phyloP scores from a whole-genome alignment of 2,329 filamentous ascomycete genomes.

The Phialophora verrucosa region DNA sequence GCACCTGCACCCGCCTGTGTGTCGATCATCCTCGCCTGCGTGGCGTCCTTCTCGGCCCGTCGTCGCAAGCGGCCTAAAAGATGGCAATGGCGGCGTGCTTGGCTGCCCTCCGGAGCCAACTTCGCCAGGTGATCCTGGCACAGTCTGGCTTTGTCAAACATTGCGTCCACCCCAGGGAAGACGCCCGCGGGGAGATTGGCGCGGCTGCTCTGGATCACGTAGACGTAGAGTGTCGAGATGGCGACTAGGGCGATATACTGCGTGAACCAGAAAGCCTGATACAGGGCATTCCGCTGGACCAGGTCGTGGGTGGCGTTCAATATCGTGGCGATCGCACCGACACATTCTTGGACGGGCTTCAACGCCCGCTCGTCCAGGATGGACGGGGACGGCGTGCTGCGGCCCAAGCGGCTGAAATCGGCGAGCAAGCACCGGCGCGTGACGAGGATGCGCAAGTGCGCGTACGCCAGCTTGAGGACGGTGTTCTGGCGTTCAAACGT shows the following conservation, averaged over 20 bases:
- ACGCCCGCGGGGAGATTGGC: constrained; percentile 22
- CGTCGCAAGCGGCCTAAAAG: constrained; percentile 30
- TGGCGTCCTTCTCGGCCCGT: constrained; percentile 33
- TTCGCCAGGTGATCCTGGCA: constrained; percentile 33
- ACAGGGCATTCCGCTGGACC: constrained; percentile 35
- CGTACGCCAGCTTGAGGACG: constrained; percentile 41
- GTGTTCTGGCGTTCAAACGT: constrained; percentile 42
- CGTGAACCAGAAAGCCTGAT: constrained; percentile 43
- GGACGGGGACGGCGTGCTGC: constrained; percentile 7
- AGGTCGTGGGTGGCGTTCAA: constrained; percentile 37
- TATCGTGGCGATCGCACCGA: constrained; percentile 37
- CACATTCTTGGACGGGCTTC: constrained; percentile 38
- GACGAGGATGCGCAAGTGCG: constrained; percentile 41
- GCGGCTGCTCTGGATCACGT: constrained; percentile 35
- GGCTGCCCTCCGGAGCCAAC: constrained; percentile 35
- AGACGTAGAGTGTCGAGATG: constrained; percentile 38
- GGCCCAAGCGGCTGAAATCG: constrained; percentile 31
- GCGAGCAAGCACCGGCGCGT: constrained; percentile 40
- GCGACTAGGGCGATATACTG: constrained; percentile 40
- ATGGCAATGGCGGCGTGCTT: constrained; percentile 33
- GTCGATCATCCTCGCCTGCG: constrained; percentile 5
- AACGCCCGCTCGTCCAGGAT: constrained; percentile 28
- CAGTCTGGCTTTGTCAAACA: constrained; percentile 33
- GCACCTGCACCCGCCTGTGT: neutral
- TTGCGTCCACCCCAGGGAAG: constrained; percentile 28